Evolutionary conservation across 2,329 filamentous ascomycete genomes (phyloP), one percentile per base, ranked within the genome.

Genomic region (Moelleriella libera): DNA sequence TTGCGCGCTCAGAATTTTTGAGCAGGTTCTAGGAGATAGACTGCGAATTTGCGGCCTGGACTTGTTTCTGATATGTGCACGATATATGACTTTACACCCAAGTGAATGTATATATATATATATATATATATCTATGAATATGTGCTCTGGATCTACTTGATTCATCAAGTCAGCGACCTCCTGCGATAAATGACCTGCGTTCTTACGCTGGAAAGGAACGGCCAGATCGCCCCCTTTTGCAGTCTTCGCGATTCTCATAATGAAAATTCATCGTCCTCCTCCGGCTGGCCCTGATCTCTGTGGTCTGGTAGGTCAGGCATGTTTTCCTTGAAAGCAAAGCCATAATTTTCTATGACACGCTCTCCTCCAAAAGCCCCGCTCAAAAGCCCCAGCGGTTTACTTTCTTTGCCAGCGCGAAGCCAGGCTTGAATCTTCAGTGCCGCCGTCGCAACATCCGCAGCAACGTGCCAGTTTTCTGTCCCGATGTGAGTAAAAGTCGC

Each of bases 401-500:
- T 11, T 37, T 50, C 32, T 29, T 44, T 21, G 2, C 57, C 59
- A 31, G 56, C 57, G 12, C 57, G 57, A 8, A 75, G 55, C 69
- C 70, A 74, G 8, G 58, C 53, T 52, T 71, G 67, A 45, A 75
- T 50, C 30, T 55, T 60, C 50, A 72, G 52, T 4, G 58, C 62
- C 1, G 60, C 62, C 11, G 56, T 57, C 29, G 67, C 65, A 4
- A 66, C 59, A 5, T 62, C 61, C 4, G 60, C 58, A 1, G 62
- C 62, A 9, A 72, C 59, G 44, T 69, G 66, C 72, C 72, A 75
- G 50, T 71, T 69, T 44, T 74, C 71, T 32, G 72, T 59, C 0
- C 64, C 67, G 47, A 72, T 64, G 46, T 70, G 68, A 51, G 71
- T 63, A 41, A 69, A 59, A 5, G 64, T 66, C 7, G 65, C 59